Percentiles rank a stretch among this genome's conserved stretches.
phyloP scores from a whole-genome alignment of 1,284 basidiomycete species.

The Apiotrichum domesticum region DNA sequence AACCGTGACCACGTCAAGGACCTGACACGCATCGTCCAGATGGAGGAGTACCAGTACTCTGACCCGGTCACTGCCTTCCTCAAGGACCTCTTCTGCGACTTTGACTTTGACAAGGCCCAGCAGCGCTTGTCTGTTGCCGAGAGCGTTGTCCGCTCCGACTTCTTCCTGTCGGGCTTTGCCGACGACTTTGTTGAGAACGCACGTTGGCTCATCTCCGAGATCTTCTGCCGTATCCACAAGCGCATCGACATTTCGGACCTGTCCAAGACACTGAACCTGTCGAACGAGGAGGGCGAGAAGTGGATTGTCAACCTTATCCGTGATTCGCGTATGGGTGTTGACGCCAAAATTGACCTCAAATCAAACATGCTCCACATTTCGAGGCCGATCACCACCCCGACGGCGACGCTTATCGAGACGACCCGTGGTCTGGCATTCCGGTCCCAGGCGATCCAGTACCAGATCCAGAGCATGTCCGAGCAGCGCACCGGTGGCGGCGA shows the following conservation, averaged over 20 bases:
- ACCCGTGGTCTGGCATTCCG: conserved; percentile 86
- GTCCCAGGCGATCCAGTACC: conserved; percentile 82
- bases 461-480: conserved; percentile 52
- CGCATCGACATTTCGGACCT: conserved; percentile 93
- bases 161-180: conserved; percentile 84
- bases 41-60: conserved; percentile 88
- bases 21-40: conserved; percentile 82
- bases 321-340: conserved; percentile 89
- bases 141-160: conserved; percentile 80
- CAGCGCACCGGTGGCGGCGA: conserved; percentile 23
- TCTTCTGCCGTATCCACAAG: conserved; percentile 95
- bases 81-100: conserved; percentile 87
- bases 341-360: conserved; percentile 95
- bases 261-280: conserved; percentile 85
- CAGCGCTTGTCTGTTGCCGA: conserved; percentile 72
- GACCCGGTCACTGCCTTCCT: conserved; percentile 93
- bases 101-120: conserved; percentile 85
- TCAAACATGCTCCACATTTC: conserved; percentile 97
- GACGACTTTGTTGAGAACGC: conserved; percentile 95
- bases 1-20: conserved; percentile 80
- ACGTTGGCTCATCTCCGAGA: conserved; percentile 89
- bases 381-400: conserved; percentile 79
- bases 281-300: conserved; percentile 90
- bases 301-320: conserved; percentile 99
- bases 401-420: conserved; percentile 93